Evolutionary conservation across 345 rosid species (phyloP), one percentile per base, ranked within the genome.

Genomic region (Sonneratia alba): DNA sequence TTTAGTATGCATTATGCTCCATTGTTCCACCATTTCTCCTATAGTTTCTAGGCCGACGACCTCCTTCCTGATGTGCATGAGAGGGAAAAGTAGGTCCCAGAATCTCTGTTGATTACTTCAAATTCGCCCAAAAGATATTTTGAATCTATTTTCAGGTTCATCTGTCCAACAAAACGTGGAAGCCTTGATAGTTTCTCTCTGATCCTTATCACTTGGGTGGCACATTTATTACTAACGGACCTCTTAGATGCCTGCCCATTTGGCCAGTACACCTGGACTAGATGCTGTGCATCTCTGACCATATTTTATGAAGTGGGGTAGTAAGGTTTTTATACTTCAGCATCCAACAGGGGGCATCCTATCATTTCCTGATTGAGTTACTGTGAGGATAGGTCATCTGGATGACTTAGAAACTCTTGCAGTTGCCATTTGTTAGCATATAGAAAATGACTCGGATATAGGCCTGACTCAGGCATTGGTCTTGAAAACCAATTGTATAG

Each of bases 101-200:
- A 59, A 59, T 11, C 64, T 22, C 36, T 27, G 32, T 27, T 27
- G 32, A 27, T 27, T 27, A 27, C 0, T 27, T 27, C 32, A 27
- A 27, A 27, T 27, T 27, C 32, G 32, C 32, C 32, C 32, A 27
- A 27, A 27, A 27, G 32, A 27, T 0, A 27, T 27, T 27, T 27
- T 27, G 32, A 27, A 27, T 27, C 32, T 27, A 27, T 27, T 27
- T 27, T 27, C 32, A 27, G 32, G 32, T 27, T 40, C 43, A 27
- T 65, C 72, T 72, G 75, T 24, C 76, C 76, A 3, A 34, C 74
- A 42, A 70, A 70, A 53, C 49, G 72, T 70, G 70, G 77, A 69
- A 73, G 32, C 32, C 32, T 75, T 70, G 27, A 43, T 68, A 53
- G 69, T 51, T 37, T 37, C 51, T 65, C 42, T 67, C 42, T 43